Evolutionary conservation across 495 filamentous ascomycete species (phyloP), one percentile per base, ranked within the genome.

Genomic region (Bombardia bombarda): DNA sequence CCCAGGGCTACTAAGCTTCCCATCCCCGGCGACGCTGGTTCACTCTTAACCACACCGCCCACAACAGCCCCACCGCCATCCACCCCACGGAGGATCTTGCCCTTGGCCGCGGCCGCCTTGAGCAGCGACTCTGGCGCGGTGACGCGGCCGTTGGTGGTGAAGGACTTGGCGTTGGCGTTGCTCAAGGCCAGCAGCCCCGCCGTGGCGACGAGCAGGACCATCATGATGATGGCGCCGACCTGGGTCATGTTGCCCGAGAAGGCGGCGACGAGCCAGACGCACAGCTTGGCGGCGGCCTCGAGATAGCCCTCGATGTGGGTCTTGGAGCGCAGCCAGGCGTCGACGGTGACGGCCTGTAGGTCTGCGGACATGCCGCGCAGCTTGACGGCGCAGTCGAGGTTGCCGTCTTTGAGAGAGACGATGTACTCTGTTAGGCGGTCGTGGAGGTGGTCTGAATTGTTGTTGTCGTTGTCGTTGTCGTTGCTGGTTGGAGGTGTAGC

Each of bases 311-410:
- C 77, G 16, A 68, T 18, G 21, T 60, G 50, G 0, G 70, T 77
- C 47, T 68, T 67, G 26, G 73, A 63, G 8, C 68, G 62, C 20
- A 82, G 57, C 79, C 78, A 83, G 23, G 66, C 55, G 1, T 69
- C 67, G 2, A 67, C 62, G 2, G 75, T 82, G 41, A 82, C 67
- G 26, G 75, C 73, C 42, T 77, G 74, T 7, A 82, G 62, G 45
- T 79, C 77, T 32, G 71, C 65, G 2, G 74, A 65, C 19, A 48
- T 39, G 16, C 79, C 80, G 24, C 62, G 63, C 37, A 83, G 59
- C 2, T 68, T 58, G 3, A 81, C 62, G 52, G 36, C 22, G 3
- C 43, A 41, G 38, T 51, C n/a, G n/a, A n/a, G 25, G 1, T 43
- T 46, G 22, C 55, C 61, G 32, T 53, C 51, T 4, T 46, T 55